Base-by-base conservation (phyloP, 306 rosid genomes). In the Lathyrus sativus region DNA sequence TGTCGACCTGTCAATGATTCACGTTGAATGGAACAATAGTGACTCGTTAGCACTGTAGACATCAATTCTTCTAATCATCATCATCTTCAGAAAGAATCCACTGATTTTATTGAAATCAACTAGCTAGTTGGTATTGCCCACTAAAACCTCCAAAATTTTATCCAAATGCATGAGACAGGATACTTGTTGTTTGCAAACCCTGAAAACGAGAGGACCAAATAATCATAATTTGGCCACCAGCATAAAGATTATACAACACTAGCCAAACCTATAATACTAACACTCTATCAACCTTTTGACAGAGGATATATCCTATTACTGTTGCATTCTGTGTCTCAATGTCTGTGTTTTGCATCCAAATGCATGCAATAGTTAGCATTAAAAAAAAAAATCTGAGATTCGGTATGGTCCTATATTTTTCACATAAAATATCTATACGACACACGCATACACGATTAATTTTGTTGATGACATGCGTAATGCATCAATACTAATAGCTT, bases 51-150 rank as follows among this genome's bases (percentile, higher is more conserved):
- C 74, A 79, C 65, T 84, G 74, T 67, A 69, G 75, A 89, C 82
- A 86, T 91, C 85, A 73, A 78, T 86, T 81, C 87, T 81, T 74
- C 73, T 35, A 17, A 4, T 60, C 28, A 35, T 60, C 65, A 37
- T 60, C 58, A 67, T 79, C 0, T 14, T 15, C 46, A 59, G 5
- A 24, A 59, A 76, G 82, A 86, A 84, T 84, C 86, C 81, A 72
- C 76, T 80, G 51, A 79, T 53, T 71, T 53, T 71, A 66, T 74
- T 67, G 80, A 74, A 74, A 81, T 76, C 68, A 65, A 72, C 84
- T 54, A 67, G 54, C 57, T 48, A 69, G 69, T 81, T 48, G 69
- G 69, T 79, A 78, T 53, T 61, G 53, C 60, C 74, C 79, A 82
- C 86, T 46, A 74, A 48, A 48, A 49, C 9, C 59, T 12, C 14